These are phyloP conservation scores for Geranium incanum DNA, from an alignment of 441 rosid genomes.

Conservation along the genomic window DNA sequence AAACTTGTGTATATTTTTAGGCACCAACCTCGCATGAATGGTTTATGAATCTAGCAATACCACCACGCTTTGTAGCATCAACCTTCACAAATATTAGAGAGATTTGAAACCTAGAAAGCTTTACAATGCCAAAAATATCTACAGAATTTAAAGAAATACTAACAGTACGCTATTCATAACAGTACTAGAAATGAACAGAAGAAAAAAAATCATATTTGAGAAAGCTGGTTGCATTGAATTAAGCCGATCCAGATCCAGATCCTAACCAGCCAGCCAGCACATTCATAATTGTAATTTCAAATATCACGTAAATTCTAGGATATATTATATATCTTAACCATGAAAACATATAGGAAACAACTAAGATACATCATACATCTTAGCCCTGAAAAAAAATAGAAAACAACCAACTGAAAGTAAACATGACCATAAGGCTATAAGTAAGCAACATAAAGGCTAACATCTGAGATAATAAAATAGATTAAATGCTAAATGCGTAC, in stretches of 20 bases:
- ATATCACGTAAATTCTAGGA: neutral
- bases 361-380: neutral
- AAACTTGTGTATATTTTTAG: slow-evolving; percentile 14
- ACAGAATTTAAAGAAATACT: neutral
- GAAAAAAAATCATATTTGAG: neutral
- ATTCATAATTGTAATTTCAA: neutral
- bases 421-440: neutral
- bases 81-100: slow-evolving; percentile 39
- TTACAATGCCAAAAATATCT: neutral
- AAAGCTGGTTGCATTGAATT: neutral
- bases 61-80: slow-evolving; percentile 99
- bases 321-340: neutral
- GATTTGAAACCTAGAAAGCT: neutral
- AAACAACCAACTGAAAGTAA: neutral
- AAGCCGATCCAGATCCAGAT: neutral
- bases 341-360: neutral
- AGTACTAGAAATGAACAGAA: neutral
- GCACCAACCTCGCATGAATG: slow-evolving; percentile 89
- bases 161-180: neutral
- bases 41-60: slow-evolving; percentile 95
- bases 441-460: neutral
- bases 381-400: neutral
- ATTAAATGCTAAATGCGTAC: neutral
- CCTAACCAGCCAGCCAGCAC: neutral
- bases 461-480: neutral